These are phyloP conservation scores for Globomyces sp. DNA, from an alignment of 371 early-diverging fungal species.

Conservation along the genomic window DNA sequence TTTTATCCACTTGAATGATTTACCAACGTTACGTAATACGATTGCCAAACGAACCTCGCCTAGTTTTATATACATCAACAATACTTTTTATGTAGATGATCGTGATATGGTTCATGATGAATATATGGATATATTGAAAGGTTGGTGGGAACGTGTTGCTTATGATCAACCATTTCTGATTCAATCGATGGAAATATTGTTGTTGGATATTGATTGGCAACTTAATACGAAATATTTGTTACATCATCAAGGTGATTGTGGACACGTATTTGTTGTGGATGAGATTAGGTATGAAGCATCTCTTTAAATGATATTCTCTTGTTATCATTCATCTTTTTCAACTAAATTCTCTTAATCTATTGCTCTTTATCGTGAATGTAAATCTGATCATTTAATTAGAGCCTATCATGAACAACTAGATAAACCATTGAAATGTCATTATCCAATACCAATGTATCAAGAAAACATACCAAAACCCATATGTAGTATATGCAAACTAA, in stretches of 20 bases:
- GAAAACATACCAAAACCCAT: not conserved
- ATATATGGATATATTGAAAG: not conserved
- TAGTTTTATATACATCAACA: not conserved
- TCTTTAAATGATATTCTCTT: too few species aligned
- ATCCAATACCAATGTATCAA: conserved; percentile 1
- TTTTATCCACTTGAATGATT: not conserved
- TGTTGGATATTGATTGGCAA: not conserved
- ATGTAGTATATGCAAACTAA: not conserved
- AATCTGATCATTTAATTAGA: not conserved
- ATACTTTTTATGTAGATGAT: not conserved
- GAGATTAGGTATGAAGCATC: too few species aligned
- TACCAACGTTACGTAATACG: not conserved
- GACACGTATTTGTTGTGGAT: not conserved
- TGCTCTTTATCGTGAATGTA: too few species aligned
- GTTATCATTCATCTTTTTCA: too few species aligned
- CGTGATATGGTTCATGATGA: not conserved
- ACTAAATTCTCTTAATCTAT: too few species aligned
- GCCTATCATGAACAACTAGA: not conserved
- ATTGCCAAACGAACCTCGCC: not conserved
- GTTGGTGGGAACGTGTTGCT: not conserved
- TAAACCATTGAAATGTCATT: not conserved
- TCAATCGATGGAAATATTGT: not conserved
- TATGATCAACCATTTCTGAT: not conserved
- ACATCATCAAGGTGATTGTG: conserved; percentile 5
- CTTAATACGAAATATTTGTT: not conserved